Base-by-base conservation (phyloP, 169 alveolate genomes). In the Pseudocohnilembus persalinus region DNA sequence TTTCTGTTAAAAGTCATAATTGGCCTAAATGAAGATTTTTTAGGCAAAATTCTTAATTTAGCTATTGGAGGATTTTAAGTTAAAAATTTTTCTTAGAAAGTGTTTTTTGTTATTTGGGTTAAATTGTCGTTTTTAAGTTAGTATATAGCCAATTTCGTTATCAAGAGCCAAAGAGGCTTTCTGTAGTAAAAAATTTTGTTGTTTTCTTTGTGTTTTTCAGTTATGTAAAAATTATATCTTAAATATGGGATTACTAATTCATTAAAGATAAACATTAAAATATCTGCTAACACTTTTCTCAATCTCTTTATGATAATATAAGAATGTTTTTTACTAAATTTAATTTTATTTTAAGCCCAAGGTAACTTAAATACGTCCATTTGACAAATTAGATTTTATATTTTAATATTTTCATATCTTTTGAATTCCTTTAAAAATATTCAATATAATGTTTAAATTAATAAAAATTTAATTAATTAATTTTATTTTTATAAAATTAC, bases 221-320 rank as follows among this genome's bases (percentile, higher is more conserved):
- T 86, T 28, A 86, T 64, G 16, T 86, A 86, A 86, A 86, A 86
- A 29, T 86, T 86, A 86, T 80, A 83, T 75, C 90, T 86, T 0
- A 86, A 6, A 29, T 80, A 74, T n/a, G 90, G 90, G 20, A 81
- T 86, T 0, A 74, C 24, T 0, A 86, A 29, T 75, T 81, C 27
- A 49, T 79, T 63, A n/a, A 80, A 80, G 25, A 86, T 31, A 74
- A 81, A 86, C 0, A 64, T 31, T 1, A 86, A 26, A 1, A 86
- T 35, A 0, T 76, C 81, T 11, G 74, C 73, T 27, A 86, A 31
- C 33, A 74, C 33, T 28, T 49, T 77, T 76, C 90, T 80, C 64
- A 74, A 73, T 16, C 63, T 35, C n/a, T 28, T 29, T 11, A 86
- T 86, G 25, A 77, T 30, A 1, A 64, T 35, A 32, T 29, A 30